phyloP scores from a whole-genome alignment of 1,284 basidiomycete species.

The Marasmius sp. region DNA sequence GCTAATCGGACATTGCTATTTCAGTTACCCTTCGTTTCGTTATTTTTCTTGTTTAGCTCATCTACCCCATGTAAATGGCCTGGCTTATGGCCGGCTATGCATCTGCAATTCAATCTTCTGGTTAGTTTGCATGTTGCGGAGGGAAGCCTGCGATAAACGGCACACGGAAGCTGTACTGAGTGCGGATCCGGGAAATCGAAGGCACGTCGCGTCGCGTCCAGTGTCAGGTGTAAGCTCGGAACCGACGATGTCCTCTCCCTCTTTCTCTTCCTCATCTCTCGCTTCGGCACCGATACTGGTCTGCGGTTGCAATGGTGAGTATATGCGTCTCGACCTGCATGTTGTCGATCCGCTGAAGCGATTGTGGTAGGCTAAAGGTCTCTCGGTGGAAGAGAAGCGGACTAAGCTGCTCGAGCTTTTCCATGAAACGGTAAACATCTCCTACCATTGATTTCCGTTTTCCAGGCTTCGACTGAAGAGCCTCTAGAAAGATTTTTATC shows the following conservation, averaged over 20 bases:
- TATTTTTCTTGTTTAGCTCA: neutral
- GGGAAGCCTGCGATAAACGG: too few species aligned
- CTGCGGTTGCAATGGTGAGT: neutral
- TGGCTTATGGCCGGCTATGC: neutral
- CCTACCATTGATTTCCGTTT: neutral
- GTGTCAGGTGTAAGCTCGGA: neutral
- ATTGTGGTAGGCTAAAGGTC: slow-evolving; percentile 60
- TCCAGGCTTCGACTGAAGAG: neutral
- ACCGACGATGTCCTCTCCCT: neutral
- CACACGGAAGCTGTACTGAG: neutral
- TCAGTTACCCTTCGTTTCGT: neutral
- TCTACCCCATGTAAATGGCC: neutral
- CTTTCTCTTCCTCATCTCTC: neutral
- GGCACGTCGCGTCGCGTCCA: neutral
- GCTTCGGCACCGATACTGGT: neutral
- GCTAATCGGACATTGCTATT: neutral
- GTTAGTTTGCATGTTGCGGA: too few species aligned
- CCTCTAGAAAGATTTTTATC: slow-evolving; percentile 81
- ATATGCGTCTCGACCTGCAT: neutral
- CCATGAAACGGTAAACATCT: slow-evolving; percentile 73
- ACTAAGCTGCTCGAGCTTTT: slow-evolving; percentile 84
- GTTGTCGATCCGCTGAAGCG: neutral
- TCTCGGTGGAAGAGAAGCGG: slow-evolving; percentile 81
- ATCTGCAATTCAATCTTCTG: too few species aligned
- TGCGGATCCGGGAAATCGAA: neutral